Evolutionary conservation across 192 early-diverging fungal species (phyloP).

Genomic region (Coemansia sp.): DNA sequence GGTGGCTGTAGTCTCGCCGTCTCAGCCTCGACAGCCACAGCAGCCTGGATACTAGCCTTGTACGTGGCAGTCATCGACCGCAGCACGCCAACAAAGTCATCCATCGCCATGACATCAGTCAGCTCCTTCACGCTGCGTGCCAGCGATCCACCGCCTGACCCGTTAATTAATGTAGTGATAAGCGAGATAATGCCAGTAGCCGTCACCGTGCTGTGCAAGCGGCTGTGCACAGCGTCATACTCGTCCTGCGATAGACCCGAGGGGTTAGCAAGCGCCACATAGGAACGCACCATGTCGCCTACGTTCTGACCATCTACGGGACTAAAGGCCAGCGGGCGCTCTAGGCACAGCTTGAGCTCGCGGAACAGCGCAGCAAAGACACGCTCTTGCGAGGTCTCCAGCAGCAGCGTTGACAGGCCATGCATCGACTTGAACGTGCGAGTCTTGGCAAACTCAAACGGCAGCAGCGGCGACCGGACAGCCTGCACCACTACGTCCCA

Average conservation of each 20-base stretch:
- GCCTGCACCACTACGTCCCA: slow-evolving; percentile 50
- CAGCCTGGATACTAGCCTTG: slow-evolving; percentile 26
- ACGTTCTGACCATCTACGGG: not conserved
- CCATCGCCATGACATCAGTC: slow-evolving; percentile 23
- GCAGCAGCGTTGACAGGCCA: slow-evolving; percentile 43
- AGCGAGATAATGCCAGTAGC: slow-evolving; percentile 34
- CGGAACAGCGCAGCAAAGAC: slow-evolving; percentile 40
- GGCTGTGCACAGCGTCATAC: slow-evolving; percentile 20
- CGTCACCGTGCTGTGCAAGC: slow-evolving; percentile 41
- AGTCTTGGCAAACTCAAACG: slow-evolving; percentile 55
- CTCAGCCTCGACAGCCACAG: slow-evolving; percentile 43
- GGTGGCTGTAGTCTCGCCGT: slow-evolving; percentile 14
- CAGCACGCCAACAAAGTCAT: slow-evolving; percentile 39
- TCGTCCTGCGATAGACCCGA: slow-evolving; percentile 25
- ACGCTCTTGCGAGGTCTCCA: slow-evolving; percentile 49
- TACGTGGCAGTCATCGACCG: slow-evolving; percentile 22
- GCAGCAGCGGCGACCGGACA: slow-evolving; percentile 49
- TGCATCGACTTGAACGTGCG: slow-evolving; percentile 52
- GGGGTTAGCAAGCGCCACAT: slow-evolving; percentile 39
- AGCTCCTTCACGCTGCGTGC: slow-evolving; percentile 38
- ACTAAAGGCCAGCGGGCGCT: slow-evolving; percentile 7
- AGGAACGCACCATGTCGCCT: slow-evolving; percentile 13
- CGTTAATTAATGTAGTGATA: slow-evolving; percentile 40
- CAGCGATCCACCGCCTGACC: slow-evolving; percentile 43
- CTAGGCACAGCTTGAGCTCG: slow-evolving; percentile 36